Percentiles rank a stretch among this genome's conserved stretches.
Evolutionary conservation across 495 filamentous ascomycete genomes (phyloP).

Genomic region (Hypoxylon subgilvum): DNA sequence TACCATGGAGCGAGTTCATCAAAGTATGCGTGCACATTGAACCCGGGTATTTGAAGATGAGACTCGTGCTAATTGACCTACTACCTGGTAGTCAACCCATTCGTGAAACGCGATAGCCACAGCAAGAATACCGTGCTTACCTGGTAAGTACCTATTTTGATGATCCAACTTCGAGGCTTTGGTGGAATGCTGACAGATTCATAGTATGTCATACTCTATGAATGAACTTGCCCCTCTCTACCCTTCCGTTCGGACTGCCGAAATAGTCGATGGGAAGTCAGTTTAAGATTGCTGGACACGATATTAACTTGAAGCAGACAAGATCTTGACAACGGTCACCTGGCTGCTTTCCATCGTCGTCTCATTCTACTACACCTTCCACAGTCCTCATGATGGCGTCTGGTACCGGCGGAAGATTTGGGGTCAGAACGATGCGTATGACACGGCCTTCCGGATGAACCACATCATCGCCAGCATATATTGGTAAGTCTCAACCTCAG

Average conservation of each 20-base stretch:
- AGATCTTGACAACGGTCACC: slow-evolving; percentile 69
- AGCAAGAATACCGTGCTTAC: slow-evolving; percentile 52
- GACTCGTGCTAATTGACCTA: slow-evolving; percentile 3
- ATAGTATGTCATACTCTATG: too few species aligned
- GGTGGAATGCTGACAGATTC: too few species aligned
- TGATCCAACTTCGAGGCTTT: too few species aligned
- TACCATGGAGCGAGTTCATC: slow-evolving; percentile 52
- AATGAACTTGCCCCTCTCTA: too few species aligned
- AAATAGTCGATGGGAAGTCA: background rate
- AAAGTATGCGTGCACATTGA: slow-evolving; percentile 41
- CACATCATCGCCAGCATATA: slow-evolving; percentile 73
- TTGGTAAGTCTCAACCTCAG: slow-evolving; percentile 61
- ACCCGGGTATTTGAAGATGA: background rate
- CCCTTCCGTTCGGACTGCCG: background rate
- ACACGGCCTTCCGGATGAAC: slow-evolving; percentile 78
- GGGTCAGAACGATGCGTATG: slow-evolving; percentile 67
- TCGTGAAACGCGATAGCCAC: slow-evolving; percentile 68
- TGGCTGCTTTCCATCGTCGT: slow-evolving; percentile 74
- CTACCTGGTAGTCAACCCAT: slow-evolving; percentile 71
- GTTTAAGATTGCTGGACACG: slow-evolving; percentile 38
- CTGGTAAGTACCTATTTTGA: slow-evolving; percentile 27
- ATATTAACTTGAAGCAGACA: slow-evolving; percentile 51
- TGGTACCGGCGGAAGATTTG: slow-evolving; percentile 65
- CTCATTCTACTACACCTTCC: slow-evolving; percentile 71
- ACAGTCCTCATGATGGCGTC: slow-evolving; percentile 65